Percentiles rank a stretch among this genome's conserved stretches.
phyloP scores from a whole-genome alignment of 495 filamentous ascomycete species.

The Pseudotulostoma volvatum region DNA sequence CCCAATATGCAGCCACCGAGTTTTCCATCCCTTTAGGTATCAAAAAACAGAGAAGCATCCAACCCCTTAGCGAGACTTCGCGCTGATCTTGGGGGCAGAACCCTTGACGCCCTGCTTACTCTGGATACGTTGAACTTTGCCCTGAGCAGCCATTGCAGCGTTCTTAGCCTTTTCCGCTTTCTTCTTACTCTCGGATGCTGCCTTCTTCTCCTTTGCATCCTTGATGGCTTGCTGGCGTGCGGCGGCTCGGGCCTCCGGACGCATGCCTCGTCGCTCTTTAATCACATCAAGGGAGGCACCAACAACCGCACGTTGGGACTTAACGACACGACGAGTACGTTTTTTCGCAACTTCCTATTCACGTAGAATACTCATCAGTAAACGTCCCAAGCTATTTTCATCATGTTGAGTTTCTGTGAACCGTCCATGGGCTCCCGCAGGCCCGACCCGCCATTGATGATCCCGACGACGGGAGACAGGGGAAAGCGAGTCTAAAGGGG shows the following conservation, averaged over 20 bases:
- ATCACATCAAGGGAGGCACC: constrained; percentile 98
- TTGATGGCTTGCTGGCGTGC: constrained; percentile 84
- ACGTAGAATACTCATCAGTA: too few relatives aligned
- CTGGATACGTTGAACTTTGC: constrained; percentile 58
- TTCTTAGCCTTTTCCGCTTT: constrained; percentile 98
- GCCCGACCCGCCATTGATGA: neutral
- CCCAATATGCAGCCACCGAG: too few relatives aligned
- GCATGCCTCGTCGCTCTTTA: constrained; percentile 90
- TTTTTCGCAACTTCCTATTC: constrained; percentile 97
- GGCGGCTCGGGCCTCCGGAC: constrained; percentile 87
- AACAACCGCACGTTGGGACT: constrained; percentile 96
- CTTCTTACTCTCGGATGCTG: constrained; percentile 71
- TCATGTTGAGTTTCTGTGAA: too few relatives aligned
- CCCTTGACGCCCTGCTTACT: constrained; percentile 97
- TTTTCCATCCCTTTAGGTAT: too few relatives aligned
- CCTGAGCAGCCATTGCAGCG: constrained; percentile 56
- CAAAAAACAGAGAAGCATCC: too few relatives aligned
- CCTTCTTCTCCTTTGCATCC: constrained; percentile 95
- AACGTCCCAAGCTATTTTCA: constrained; percentile 2
- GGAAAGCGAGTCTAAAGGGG: too few relatives aligned
- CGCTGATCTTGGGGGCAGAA: constrained; percentile 66
- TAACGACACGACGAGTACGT: constrained; percentile 94
- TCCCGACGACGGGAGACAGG: too few relatives aligned
- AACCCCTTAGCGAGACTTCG: constrained; percentile 71
- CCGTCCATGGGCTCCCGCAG: constrained; percentile 5